A percentile compares a stretch with the other conserved stretches of the same genome.
phyloP scores from a whole-genome alignment of 768 basidiomycete genomes.

The Lentinula boryana region DNA sequence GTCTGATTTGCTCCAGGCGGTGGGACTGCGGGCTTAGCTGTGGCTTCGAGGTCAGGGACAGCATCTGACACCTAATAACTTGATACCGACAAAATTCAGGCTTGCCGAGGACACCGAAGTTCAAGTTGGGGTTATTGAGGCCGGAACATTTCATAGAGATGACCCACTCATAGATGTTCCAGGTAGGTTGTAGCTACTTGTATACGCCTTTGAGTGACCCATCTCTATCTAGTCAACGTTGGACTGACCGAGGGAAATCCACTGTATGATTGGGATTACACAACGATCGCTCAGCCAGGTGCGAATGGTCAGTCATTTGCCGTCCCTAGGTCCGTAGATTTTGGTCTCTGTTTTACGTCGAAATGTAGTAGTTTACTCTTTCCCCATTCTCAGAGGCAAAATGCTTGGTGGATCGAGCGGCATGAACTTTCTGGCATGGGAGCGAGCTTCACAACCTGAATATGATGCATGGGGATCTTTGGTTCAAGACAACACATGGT shows the following conservation, averaged over 20 bases:
- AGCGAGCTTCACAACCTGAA: not conserved
- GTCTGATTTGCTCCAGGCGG: not conserved
- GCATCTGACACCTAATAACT: not conserved
- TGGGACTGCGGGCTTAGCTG: not conserved
- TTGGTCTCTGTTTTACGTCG: too few species aligned
- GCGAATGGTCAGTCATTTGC: not conserved
- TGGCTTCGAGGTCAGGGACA: not conserved
- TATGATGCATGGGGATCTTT: not conserved
- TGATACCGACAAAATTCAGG: not conserved
- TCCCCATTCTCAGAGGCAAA: not conserved
- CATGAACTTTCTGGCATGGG: not conserved
- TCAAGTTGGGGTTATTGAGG: not conserved
- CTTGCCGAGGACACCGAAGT: not conserved
- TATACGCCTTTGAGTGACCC: too few species aligned
- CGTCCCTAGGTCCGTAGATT: not conserved
- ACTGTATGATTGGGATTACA: too few species aligned
- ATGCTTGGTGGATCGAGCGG: not conserved
- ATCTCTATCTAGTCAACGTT: too few species aligned
- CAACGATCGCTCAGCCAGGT: too few species aligned
- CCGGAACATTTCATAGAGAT: not conserved
- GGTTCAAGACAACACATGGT: not conserved
- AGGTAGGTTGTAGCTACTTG: not conserved
- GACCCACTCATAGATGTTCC: not conserved
- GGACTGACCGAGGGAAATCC: too few species aligned
- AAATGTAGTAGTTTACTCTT: too few species aligned